These are phyloP conservation scores for Suillus decipiens DNA, from an alignment of 768 basidiomycete genomes.

Conservation along the genomic window DNA sequence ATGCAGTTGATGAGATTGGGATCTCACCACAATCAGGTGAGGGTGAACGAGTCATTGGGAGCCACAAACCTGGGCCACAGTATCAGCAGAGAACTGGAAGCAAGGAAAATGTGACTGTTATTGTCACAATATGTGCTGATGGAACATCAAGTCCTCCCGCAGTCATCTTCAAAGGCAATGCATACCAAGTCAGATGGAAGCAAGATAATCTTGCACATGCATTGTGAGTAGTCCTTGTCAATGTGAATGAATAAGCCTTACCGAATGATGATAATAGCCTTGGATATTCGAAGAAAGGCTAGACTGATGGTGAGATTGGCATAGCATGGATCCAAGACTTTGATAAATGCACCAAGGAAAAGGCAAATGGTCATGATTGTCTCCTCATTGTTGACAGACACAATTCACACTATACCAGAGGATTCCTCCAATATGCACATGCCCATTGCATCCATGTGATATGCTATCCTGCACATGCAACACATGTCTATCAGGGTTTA, in stretches of 20 bases:
- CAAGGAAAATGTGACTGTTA: conserved; percentile 26
- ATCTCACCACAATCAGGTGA: conserved; percentile 14
- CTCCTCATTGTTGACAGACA: conserved; percentile 50
- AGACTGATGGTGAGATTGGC: conserved; percentile 31
- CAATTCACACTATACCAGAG: conserved; percentile 41
- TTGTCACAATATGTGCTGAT: conserved; percentile 45
- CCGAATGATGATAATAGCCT: conserved; percentile 11
- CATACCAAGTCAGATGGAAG: conserved; percentile 26
- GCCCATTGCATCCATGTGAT: conserved; percentile 41
- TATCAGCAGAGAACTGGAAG: conserved; percentile 24
- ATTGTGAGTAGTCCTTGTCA: conserved; percentile 26
- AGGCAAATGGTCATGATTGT: conserved; percentile 29
- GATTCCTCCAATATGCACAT: conserved; percentile 40
- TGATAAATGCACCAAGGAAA: conserved; percentile 32
- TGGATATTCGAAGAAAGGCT: conserved; percentile 26
- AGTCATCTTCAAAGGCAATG: conserved; percentile 31
- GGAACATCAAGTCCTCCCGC: conserved; percentile 38
- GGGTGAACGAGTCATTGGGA: conserved; percentile 11
- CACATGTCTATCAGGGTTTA: no score
- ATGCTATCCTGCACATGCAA: no score
- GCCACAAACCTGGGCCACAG: conserved; percentile 10
- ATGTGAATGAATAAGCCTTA: neutral
- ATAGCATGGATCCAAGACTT: conserved; percentile 33
- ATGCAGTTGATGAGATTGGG: conserved; percentile 22
- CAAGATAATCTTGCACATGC: conserved; percentile 22